A percentile compares a stretch with the other conserved stretches of the same genome.
These are phyloP conservation scores for Nicotiana tomentosiformis DNA, from an alignment of 257 asterid species.

Conservation along the genomic window DNA sequence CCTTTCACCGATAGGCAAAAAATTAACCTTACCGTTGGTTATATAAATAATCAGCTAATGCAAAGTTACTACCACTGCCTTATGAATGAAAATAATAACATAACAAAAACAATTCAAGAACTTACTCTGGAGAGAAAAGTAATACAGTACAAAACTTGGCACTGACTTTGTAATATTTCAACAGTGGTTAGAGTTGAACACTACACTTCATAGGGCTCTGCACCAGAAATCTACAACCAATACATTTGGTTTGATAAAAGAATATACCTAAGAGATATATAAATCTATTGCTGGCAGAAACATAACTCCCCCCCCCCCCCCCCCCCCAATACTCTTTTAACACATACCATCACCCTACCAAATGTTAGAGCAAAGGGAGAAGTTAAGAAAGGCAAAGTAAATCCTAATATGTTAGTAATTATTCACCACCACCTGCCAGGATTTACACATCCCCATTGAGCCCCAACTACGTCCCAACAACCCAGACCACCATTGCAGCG, in stretches of 20 bases:
- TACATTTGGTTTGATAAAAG: slow-evolving; percentile 6
- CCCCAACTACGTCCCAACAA: background rate
- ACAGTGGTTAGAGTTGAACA: background rate
- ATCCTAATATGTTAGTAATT: slow-evolving; percentile 7
- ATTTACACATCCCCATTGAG: slow-evolving; percentile 12
- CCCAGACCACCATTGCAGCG: slow-evolving; percentile 6
- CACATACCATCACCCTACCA: background rate
- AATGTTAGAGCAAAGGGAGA: background rate
- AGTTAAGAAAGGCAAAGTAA: background rate
- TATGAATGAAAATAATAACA: background rate
- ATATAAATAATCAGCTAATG: too few species aligned
- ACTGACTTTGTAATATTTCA: background rate
- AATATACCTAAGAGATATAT: background rate
- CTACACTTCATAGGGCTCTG: background rate
- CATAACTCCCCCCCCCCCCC: background rate
- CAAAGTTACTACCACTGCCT: background rate
- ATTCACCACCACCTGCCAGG: slow-evolving; percentile 15
- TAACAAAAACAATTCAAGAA: background rate
- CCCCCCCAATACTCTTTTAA: background rate
- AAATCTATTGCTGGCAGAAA: slow-evolving; percentile 1
- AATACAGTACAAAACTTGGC: background rate
- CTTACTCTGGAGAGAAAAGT: background rate
- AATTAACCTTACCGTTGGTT: background rate
- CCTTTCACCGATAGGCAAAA: too few species aligned
- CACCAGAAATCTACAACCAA: background rate